These are phyloP conservation scores for Ceratocystiopsis brevicomis DNA, from an alignment of 2,329 filamentous ascomycete genomes.

Conservation along the genomic window DNA sequence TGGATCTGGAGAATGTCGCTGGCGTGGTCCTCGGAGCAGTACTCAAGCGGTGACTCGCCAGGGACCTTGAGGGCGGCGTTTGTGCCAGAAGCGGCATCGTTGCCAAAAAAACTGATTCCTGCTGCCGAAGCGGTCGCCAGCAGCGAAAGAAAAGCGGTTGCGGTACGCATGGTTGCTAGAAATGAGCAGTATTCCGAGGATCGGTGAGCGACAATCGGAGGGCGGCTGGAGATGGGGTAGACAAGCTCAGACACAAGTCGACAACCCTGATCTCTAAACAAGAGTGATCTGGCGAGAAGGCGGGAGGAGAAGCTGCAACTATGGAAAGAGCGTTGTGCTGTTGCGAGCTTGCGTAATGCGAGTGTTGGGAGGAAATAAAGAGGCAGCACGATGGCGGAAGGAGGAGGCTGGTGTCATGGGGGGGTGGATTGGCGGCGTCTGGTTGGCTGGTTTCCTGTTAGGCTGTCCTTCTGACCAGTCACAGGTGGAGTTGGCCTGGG, in stretches of 20 bases:
- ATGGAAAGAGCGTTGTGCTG: too few species aligned
- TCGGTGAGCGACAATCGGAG: too few species aligned
- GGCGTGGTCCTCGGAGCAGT: slow-evolving; percentile 48
- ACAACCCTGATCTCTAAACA: too few species aligned
- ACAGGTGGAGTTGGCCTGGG: too few species aligned
- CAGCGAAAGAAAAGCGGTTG: slow-evolving; percentile 24
- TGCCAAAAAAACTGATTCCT: slow-evolving; percentile 27
- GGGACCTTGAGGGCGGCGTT: slow-evolving; percentile 46
- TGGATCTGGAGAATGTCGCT: slow-evolving; percentile 59
- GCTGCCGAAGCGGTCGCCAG: slow-evolving; percentile 23
- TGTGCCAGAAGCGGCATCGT: slow-evolving; percentile 26
- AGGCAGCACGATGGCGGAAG: too few species aligned
- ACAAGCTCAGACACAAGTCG: neutral
- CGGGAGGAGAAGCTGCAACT: too few species aligned
- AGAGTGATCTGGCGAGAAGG: too few species aligned
- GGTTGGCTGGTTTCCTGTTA: neutral
- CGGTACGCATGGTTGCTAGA: slow-evolving; percentile 20
- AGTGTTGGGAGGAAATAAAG: too few species aligned
- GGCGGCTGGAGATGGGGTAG: neutral
- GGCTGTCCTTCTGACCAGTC: too few species aligned
- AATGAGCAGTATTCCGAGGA: too few species aligned
- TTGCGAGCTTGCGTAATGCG: too few species aligned
- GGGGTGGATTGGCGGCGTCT: neutral
- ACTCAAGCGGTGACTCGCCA: slow-evolving; percentile 68
- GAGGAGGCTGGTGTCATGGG: neutral